Percentiles rank a stretch among this genome's conserved stretches.
phyloP scores from a whole-genome alignment of 2,329 filamentous ascomycete species.

The Corinectria fuckeliana region DNA sequence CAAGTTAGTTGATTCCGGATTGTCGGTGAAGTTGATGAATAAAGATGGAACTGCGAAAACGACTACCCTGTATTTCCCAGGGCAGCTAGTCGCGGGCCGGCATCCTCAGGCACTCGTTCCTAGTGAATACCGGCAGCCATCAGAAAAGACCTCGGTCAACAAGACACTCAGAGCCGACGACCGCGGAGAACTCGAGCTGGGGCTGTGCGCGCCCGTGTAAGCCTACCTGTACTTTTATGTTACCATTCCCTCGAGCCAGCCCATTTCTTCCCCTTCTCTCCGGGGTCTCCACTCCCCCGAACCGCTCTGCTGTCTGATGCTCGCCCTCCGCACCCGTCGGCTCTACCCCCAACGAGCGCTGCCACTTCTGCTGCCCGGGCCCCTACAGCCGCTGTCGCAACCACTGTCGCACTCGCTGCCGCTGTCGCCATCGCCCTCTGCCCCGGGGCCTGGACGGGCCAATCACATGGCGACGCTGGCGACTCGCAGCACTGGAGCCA shows the following conservation, averaged over 20 bases:
- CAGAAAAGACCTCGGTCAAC: conserved; percentile 32
- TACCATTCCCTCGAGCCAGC: neutral
- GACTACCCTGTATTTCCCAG: conserved; percentile 17
- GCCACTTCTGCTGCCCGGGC: conserved; percentile 7
- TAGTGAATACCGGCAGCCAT: conserved; percentile 4
- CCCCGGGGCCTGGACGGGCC: conserved; percentile 30
- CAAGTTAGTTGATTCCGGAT: neutral
- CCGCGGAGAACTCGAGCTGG: conserved; percentile 26
- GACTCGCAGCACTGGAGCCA: conserved; percentile 34
- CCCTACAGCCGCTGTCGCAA: conserved; percentile 13
- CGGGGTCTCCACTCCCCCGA: conserved; percentile 33
- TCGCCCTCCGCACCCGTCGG: conserved; percentile 26
- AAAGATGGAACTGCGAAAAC: neutral
- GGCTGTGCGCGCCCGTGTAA: conserved; percentile 8
- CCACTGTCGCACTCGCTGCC: conserved; percentile 11
- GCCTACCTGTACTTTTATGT: conserved; percentile 21
- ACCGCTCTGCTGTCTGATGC: conserved; percentile 28
- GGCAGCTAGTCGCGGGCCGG: conserved; percentile 23
- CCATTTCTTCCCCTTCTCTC: conserved; percentile 31
- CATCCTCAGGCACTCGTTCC: conserved; percentile 4
- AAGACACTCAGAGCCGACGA: conserved; percentile 31
- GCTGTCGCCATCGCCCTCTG: conserved; percentile 19
- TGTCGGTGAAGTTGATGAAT: no score
- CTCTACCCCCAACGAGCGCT: conserved; percentile 21
- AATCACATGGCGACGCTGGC: conserved; percentile 34